These are phyloP conservation scores for Teratosphaeria viscida DNA, from an alignment of 2,329 filamentous ascomycete species.

Conservation along the genomic window DNA sequence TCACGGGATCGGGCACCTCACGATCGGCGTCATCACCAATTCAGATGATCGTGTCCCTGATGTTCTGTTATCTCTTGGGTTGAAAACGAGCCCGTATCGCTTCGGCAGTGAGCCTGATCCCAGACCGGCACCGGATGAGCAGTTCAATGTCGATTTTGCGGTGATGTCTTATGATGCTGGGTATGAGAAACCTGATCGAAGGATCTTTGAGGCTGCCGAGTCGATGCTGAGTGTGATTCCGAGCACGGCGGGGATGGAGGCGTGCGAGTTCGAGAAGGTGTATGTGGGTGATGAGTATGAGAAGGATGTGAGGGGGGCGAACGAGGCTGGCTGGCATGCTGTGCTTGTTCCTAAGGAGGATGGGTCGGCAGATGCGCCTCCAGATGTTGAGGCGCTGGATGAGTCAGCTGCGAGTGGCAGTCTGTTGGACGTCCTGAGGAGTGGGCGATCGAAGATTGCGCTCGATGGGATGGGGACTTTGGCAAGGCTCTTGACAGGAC, in stretches of 20 bases:
- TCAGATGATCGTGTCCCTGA: conserved; percentile 50
- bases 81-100: conserved; percentile 35
- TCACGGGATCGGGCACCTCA: conserved; percentile 12
- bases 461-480: not conserved
- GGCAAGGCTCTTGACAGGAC: not conserved
- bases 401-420: not conserved
- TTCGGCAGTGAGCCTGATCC: conserved; percentile 5
- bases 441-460: not conserved
- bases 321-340: conserved; percentile 38
- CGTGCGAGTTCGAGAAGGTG: conserved; percentile 28
- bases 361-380: not conserved
- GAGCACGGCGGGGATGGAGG: conserved; percentile 13
- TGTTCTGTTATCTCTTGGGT: conserved; percentile 44
- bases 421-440: not conserved
- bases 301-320: conserved; percentile 42
- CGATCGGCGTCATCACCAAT: conserved; percentile 52
- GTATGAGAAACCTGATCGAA: conserved; percentile 45
- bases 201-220: conserved; percentile 48
- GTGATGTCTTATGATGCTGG: conserved; percentile 56
- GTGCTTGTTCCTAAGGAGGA: conserved; percentile 32
- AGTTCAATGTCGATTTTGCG: conserved; percentile 43
- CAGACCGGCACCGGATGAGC: conserved; percentile 1
- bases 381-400: not conserved
- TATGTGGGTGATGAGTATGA: conserved; percentile 46
- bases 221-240: conserved; percentile 30